Evolutionary conservation across 139 green algal species (phyloP).

Genomic region (Desmodesmus armatus): DNA sequence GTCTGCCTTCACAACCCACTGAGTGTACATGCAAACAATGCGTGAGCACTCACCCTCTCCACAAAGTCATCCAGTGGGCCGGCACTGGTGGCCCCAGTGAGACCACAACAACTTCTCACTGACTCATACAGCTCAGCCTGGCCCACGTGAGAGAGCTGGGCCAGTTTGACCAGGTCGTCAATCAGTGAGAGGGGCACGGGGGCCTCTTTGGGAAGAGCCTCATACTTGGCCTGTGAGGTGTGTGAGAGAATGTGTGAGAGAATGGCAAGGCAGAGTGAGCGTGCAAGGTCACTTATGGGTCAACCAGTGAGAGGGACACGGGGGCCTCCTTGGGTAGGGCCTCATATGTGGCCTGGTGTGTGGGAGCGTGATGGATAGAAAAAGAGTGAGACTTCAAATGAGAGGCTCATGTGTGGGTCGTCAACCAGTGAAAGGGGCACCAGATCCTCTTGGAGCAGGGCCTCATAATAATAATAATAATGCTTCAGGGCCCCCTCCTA

Average conservation of each 20-base stretch:
- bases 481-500: too few relatives aligned
- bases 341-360: neutral
- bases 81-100: neutral
- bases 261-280: neutral
- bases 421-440: neutral
- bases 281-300: neutral
- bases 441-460: neutral
- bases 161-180: neutral
- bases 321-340: too few relatives aligned
- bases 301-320: neutral
- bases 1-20: too few relatives aligned
- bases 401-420: too few relatives aligned
- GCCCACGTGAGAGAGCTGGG: constrained; percentile 8
- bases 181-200: neutral
- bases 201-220: neutral
- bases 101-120: neutral
- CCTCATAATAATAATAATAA: too few relatives aligned
- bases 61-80: neutral
- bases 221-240: neutral
- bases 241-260: neutral
- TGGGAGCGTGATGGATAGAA: too few relatives aligned
- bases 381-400: too few relatives aligned
- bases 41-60: neutral
- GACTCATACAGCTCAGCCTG: constrained; percentile 12
- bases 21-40: too few relatives aligned